phyloP scores from a whole-genome alignment of 2,329 filamentous ascomycete genomes.

The Byssochlamys sp. region DNA sequence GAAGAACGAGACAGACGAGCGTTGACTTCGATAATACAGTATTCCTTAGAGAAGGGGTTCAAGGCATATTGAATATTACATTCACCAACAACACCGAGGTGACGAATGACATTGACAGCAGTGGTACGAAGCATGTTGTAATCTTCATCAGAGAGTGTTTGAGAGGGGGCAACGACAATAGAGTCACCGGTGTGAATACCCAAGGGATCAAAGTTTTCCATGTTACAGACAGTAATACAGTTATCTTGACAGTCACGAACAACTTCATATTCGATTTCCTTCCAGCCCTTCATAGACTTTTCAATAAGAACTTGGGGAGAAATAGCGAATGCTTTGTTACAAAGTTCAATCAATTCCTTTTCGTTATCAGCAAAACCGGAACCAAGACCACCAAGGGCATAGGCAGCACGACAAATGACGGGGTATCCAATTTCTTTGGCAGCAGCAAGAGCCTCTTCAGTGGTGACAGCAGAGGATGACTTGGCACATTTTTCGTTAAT shows the following conservation, averaged over 20 bases:
- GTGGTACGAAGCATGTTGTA: conserved; percentile 99
- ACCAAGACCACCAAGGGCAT: conserved; percentile 86
- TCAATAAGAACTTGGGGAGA: conserved; percentile 95
- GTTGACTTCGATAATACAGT: conserved; percentile 99
- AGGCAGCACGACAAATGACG: conserved; percentile 92
- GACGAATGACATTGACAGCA: conserved; percentile 91
- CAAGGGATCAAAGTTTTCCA: conserved; percentile 99
- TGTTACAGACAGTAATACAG: conserved; percentile 98
- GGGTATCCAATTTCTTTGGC: conserved; percentile 91
- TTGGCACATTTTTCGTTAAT: conserved; percentile 97
- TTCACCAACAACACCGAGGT: conserved; percentile 93
- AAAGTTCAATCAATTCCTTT: conserved; percentile 70
- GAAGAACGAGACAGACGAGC: conserved; percentile 91
- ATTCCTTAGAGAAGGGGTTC: conserved; percentile 89
- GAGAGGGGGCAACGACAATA: conserved; percentile 92
- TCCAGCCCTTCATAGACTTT: conserved; percentile 99
- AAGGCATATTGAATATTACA: conserved; percentile 98
- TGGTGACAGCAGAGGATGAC: conserved; percentile 79
- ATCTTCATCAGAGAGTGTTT: conserved; percentile 92
- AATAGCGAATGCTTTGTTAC: conserved; percentile 86
- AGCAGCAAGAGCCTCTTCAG: conserved; percentile 75
- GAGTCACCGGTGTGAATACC: too few relatives aligned
- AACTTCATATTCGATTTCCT: conserved; percentile 98
- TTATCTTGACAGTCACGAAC: conserved; percentile 92
- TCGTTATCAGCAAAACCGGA: conserved; percentile 92